These are phyloP conservation scores for Clonostachys solani DNA, from an alignment of 2,329 filamentous ascomycete species.

Conservation along the genomic window DNA sequence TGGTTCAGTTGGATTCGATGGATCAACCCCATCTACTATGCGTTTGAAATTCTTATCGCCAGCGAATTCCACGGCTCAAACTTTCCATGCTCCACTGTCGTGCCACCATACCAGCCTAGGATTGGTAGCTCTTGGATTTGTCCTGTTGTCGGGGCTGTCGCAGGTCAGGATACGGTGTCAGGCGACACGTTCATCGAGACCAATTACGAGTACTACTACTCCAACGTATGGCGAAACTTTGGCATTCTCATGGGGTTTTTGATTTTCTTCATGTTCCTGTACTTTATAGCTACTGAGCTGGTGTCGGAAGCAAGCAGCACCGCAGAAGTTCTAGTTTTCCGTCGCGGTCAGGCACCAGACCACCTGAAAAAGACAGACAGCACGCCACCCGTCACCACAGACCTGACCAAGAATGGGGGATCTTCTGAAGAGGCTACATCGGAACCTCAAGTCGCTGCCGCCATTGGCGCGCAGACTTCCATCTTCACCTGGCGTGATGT, in stretches of 20 bases:
- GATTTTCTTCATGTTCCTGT: constrained; percentile 34
- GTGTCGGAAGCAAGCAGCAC: constrained; percentile 38
- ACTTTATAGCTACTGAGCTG: constrained; percentile 37
- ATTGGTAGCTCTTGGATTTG: constrained; percentile 41
- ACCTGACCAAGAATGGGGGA: no score
- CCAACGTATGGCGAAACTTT: constrained; percentile 52
- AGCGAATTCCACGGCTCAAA: constrained; percentile 64
- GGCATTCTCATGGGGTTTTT: constrained; percentile 58
- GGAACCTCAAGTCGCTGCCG: constrained; percentile 26
- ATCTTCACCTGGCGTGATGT: constrained; percentile 68
- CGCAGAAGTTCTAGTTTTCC: constrained; percentile 51
- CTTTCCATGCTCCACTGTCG: constrained; percentile 49
- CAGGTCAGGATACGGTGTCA: constrained; percentile 44
- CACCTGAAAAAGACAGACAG: constrained; percentile 26
- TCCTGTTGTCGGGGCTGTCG: constrained; percentile 48
- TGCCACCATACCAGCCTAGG: constrained; percentile 34
- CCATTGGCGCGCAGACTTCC: constrained; percentile 35
- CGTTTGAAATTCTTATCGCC: constrained; percentile 68
- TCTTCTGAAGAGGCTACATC: constrained; percentile 31
- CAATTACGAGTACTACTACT: constrained; percentile 51
- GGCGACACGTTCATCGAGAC: constrained; percentile 53
- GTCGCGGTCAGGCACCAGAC: constrained; percentile 42
- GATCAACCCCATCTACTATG: constrained; percentile 69
- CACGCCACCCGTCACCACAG: no score
- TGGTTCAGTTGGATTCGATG: constrained; percentile 65